Base-by-base conservation (phyloP, 306 rosid species). In the Prinsepia uniflora region DNA sequence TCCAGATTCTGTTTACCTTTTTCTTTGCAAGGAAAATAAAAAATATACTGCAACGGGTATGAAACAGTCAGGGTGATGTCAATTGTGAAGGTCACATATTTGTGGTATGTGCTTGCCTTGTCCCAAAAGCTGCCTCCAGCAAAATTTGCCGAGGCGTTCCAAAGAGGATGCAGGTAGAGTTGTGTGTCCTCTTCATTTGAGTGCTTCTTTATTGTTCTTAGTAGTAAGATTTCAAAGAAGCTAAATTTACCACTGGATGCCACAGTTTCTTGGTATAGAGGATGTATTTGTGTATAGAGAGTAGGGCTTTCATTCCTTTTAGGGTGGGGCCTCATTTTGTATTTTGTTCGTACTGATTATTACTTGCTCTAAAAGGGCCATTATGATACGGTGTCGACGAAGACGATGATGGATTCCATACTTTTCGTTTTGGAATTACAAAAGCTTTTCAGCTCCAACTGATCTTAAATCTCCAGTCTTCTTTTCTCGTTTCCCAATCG, bases 201-300 rank as follows among this genome's bases (percentile, higher is more conserved):
- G 65, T 40, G 79, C 78, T 71, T 61, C 74, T 53, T 36, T 72
- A 49, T 70, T 62, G 70, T 77, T 58, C 71, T 53, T 60, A 63
- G 60, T 59, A 34, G 59, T 63, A 42, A 63, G 53, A 43, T 53
- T 61, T 20, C 75, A 50, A 74, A 68, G 45, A 40, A 68, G 65
- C 46, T 71, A 61, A 52, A 52, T 54, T 12, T 8, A 8, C 73
- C 72, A 70, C 60, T 17, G 70, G 47, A 76, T 78, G 72, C 77
- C 68, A 76, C 67, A 72, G 49, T 30, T 11, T 59, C 45, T 70
- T 78, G 67, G 22, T 72, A 55, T 42, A 62, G 77, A 80, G 84
- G 75, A 67, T 69, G 82, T 67, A 59, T 65, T 30, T 82, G 79
- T 81, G 79, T 79, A 89, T 73, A 81, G 78, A 79, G 76, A 78